Percentiles rank a stretch among this genome's conserved stretches.
Evolutionary conservation across 202 grass and related monocot species (phyloP).

Genomic region (Bolboschoenoplectus hybrid): DNA sequence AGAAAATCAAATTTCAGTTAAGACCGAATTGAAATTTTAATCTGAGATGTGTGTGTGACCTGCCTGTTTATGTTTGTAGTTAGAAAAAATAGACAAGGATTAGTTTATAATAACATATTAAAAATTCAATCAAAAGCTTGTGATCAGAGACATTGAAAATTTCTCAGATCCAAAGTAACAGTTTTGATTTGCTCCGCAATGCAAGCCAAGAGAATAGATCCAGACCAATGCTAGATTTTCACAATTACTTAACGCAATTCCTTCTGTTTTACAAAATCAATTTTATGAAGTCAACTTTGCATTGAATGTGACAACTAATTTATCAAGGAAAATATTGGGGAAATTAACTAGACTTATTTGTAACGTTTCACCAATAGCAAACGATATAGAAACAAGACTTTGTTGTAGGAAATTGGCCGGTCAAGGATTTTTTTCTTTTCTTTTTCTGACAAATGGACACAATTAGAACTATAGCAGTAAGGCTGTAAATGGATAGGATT

Average conservation of each 20-base stretch:
- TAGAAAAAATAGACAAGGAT: background rate
- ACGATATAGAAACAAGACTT: background rate
- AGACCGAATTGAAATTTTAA: background rate
- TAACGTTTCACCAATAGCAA: background rate
- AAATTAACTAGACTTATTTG: background rate
- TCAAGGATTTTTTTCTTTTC: background rate
- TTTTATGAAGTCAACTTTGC: background rate
- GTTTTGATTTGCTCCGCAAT: background rate
- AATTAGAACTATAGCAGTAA: background rate
- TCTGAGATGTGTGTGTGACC: background rate
- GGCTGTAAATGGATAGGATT: too few relatives aligned
- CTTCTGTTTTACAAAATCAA: background rate
- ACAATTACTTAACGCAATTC: background rate
- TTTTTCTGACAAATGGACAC: background rate
- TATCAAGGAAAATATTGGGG: background rate
- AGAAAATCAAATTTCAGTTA: background rate
- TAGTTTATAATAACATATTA: background rate
- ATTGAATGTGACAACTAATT: background rate
- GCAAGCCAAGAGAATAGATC: background rate
- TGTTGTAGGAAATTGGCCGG: background rate
- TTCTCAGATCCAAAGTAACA: background rate
- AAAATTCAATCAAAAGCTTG: background rate
- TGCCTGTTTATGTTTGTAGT: background rate
- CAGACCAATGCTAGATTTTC: background rate
- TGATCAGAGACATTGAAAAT: background rate